Evolutionary conservation across 2,329 filamentous ascomycete species (phyloP).

Genomic region (Monosporascus sp.): DNA sequence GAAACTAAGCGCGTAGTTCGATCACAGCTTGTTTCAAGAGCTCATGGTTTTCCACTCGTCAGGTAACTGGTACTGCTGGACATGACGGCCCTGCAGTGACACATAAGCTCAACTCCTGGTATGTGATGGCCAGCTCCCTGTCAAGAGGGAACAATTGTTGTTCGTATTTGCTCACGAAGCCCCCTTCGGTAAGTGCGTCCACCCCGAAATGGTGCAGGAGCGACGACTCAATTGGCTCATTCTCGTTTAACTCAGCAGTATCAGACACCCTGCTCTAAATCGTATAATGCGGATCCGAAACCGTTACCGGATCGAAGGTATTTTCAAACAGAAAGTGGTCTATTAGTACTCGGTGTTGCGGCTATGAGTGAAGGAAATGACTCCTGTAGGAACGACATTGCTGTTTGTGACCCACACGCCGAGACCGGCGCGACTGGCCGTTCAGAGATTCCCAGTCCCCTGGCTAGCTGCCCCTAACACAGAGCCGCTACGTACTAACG

Average conservation of each 20-base stretch:
- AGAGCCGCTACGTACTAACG: no score
- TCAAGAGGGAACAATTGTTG: slow-evolving; percentile 16
- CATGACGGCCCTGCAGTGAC: slow-evolving; percentile 18
- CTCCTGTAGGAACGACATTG: no score
- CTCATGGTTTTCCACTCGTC: slow-evolving; percentile 12
- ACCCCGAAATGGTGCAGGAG: slow-evolving; percentile 24
- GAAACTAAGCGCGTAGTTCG: slow-evolving; percentile 13
- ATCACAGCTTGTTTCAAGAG: slow-evolving; percentile 15
- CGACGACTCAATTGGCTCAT: slow-evolving; percentile 22
- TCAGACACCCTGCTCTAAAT: slow-evolving; percentile 2
- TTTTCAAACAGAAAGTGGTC: no score
- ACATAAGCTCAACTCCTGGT: slow-evolving; percentile 19
- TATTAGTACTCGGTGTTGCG: no score
- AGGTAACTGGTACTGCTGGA: slow-evolving; percentile 15
- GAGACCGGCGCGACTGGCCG: no score
- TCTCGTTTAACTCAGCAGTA: slow-evolving; percentile 11
- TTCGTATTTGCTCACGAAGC: slow-evolving; percentile 14
- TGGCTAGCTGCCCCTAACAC: no score
- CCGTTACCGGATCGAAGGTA: no score
- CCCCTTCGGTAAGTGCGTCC: slow-evolving; percentile 19
- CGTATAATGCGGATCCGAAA: no score
- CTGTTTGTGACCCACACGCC: no score
- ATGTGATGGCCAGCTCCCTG: slow-evolving; percentile 11
- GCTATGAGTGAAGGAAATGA: no score
- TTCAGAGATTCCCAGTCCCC: no score